phyloP scores from a whole-genome alignment of 371 early-diverging fungal species.

The Mortierella sp. region DNA sequence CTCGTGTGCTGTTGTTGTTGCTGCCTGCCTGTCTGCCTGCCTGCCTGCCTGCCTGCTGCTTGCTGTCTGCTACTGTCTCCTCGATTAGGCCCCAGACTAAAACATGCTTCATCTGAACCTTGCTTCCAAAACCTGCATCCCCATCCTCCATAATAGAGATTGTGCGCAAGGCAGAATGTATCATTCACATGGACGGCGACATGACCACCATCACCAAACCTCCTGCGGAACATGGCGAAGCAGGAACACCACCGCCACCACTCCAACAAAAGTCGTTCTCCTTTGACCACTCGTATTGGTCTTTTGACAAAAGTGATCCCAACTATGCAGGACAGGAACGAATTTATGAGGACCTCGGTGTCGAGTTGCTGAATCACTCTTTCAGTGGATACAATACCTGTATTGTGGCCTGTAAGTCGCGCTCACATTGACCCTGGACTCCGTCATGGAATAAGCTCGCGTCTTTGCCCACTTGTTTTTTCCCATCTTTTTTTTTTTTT shows the following conservation, averaged over 20 bases:
- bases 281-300: slow-evolving; percentile 86
- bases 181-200: slow-evolving; percentile 72
- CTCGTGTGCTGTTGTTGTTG: background rate
- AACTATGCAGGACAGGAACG: slow-evolving; percentile 74
- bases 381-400: slow-evolving; percentile 88
- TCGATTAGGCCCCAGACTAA: background rate
- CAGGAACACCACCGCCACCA: slow-evolving; percentile 21
- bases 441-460: too few relatives aligned
- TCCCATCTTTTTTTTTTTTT: background rate
- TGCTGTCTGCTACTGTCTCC: too few relatives aligned
- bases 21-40: background rate
- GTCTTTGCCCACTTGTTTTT: too few relatives aligned
- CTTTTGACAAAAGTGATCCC: slow-evolving; percentile 66
- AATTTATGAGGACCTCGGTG: slow-evolving; percentile 79
- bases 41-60: background rate
- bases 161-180: slow-evolving; percentile 65
- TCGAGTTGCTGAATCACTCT: slow-evolving; percentile 80
- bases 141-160: slow-evolving; percentile 55
- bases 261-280: slow-evolving; percentile 70
- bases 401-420: slow-evolving; percentile 78
- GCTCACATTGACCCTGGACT: too few relatives aligned
- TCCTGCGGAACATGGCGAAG: slow-evolving; percentile 31
- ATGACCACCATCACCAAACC: slow-evolving; percentile 70
- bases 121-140: background rate
- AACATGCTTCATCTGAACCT: background rate